phyloP scores from a whole-genome alignment of 2,329 filamentous ascomycete species.

The Blumeria hordei region DNA sequence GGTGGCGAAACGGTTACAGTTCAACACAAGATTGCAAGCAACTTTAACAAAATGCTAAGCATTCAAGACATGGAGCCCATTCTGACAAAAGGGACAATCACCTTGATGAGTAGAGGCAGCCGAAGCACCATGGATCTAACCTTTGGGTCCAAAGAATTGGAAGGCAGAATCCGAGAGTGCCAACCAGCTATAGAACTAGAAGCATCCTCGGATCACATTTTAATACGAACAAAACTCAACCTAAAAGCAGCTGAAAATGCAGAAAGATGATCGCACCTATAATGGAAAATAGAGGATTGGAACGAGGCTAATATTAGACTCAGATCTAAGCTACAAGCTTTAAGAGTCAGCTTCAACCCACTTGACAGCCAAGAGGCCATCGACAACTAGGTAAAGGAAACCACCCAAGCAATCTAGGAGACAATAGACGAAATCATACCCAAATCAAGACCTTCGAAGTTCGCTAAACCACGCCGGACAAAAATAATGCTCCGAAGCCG shows the following conservation, averaged over 20 bases:
- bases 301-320: background rate
- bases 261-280: background rate
- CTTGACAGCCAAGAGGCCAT: too few species aligned
- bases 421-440: too few species aligned
- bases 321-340: too few species aligned
- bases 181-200: background rate
- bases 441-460: too few species aligned
- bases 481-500: too few species aligned
- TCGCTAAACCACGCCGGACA: too few species aligned
- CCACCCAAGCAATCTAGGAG: too few species aligned
- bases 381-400: too few species aligned
- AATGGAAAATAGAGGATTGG: background rate
- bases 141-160: background rate
- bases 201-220: background rate
- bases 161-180: background rate
- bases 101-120: background rate
- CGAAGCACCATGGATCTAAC: background rate
- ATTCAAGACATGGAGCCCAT: background rate
- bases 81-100: background rate
- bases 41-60: background rate
- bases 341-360: too few species aligned
- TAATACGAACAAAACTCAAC: background rate
- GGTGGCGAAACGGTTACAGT: background rate
- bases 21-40: background rate
- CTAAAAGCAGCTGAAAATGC: background rate